Evolutionary conservation across 768 basidiomycete genomes (phyloP).

Genomic region (Russula emetica): DNA sequence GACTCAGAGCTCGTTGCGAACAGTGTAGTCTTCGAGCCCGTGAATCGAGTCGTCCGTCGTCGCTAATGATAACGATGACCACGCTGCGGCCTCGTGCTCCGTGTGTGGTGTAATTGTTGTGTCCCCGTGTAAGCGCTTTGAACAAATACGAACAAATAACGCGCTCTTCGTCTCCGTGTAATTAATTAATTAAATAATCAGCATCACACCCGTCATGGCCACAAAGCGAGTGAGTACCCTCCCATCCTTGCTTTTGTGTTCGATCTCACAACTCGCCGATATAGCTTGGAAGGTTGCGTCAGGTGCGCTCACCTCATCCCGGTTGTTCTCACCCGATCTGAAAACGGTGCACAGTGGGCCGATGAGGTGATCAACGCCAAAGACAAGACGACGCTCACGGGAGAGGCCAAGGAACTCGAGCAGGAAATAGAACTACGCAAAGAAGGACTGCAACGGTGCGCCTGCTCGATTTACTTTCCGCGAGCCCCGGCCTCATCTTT

Average conservation of each 20-base stretch:
- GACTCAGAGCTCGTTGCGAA: not conserved
- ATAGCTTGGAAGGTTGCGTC: constrained; percentile 73
- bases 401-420: constrained; percentile 78
- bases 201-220: constrained; percentile 14
- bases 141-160: constrained; percentile 21
- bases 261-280: not conserved
- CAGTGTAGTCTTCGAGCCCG: not conserved
- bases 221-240: constrained; percentile 16
- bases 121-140: not conserved
- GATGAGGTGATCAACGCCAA: constrained; percentile 83
- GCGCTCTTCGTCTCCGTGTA: not conserved
- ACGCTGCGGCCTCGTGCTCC: not conserved
- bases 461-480: constrained; percentile 4
- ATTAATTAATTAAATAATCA: constrained; percentile 2
- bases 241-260: not conserved
- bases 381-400: constrained; percentile 73
- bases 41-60: constrained; percentile 10
- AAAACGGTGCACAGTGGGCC: constrained; percentile 58
- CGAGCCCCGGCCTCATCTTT: not conserved
- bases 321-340: constrained; percentile 13
- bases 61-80: not conserved
- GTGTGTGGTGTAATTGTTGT: not conserved
- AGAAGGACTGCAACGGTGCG: constrained; percentile 69
- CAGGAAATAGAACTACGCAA: constrained; percentile 77
- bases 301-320: constrained; percentile 43